A percentile compares a stretch with the other conserved stretches of the same genome.
phyloP scores from a whole-genome alignment of 2,329 filamentous ascomycete genomes.

The Sclerotinia subarctica region DNA sequence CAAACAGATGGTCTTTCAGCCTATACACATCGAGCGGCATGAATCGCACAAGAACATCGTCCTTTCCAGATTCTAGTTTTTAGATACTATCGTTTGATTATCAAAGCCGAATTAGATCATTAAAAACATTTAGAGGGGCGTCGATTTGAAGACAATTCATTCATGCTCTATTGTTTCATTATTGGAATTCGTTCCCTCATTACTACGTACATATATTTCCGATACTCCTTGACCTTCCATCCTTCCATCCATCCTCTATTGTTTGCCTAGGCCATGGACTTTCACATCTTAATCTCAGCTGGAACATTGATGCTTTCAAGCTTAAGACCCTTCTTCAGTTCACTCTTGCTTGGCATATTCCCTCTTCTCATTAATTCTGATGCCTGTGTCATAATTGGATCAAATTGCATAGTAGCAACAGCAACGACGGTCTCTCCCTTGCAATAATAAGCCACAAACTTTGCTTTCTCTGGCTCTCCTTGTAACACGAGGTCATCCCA shows the following conservation, averaged over 20 bases:
- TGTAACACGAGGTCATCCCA: constrained; percentile 83
- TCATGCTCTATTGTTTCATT: too few relatives aligned
- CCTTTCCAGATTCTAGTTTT: too few relatives aligned
- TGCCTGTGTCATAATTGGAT: constrained; percentile 79
- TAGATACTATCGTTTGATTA: too few relatives aligned
- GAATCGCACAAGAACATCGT: too few relatives aligned
- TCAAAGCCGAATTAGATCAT: too few relatives aligned
- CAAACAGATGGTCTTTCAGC: too few relatives aligned
- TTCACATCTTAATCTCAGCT: constrained; percentile 28
- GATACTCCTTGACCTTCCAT: too few relatives aligned
- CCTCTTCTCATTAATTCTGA: constrained; percentile 80
- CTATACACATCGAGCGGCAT: too few relatives aligned
- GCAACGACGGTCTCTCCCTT: constrained; percentile 85
- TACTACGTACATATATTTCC: too few relatives aligned
- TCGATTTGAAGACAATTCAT: too few relatives aligned
- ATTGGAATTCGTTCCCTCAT: too few relatives aligned
- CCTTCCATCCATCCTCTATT: not conserved
- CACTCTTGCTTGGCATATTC: constrained; percentile 78
- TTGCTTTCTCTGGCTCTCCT: constrained; percentile 71
- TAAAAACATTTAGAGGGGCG: too few relatives aligned
- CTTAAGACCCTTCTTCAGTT: constrained; percentile 62
- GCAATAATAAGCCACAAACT: constrained; percentile 87
- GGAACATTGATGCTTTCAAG: constrained; percentile 33
- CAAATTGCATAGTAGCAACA: constrained; percentile 84
- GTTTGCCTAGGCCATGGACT: not conserved